A percentile compares a stretch with the other conserved stretches of the same genome.
Evolutionary conservation across 495 filamentous ascomycete species (phyloP).

Genomic region (Entonaema liquescens): DNA sequence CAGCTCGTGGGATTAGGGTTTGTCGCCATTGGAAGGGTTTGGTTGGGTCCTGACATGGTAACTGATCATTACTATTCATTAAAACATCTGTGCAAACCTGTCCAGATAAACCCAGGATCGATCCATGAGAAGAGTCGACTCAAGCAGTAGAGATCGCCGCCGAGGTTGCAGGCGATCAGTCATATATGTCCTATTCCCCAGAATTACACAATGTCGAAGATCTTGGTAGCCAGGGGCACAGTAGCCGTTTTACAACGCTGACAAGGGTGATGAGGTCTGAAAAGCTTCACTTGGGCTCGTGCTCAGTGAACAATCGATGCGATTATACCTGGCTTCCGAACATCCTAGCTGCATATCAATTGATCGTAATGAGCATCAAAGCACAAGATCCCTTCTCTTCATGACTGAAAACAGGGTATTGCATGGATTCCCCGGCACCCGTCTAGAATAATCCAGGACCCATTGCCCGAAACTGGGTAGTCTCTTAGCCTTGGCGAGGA

Average conservation of each 20-base stretch:
- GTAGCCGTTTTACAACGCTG: not conserved
- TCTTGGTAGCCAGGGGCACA: constrained; percentile 9
- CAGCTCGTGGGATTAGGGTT: constrained; percentile 35
- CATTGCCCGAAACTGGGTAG: not conserved
- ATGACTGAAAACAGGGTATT: not conserved
- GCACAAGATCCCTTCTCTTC: not conserved
- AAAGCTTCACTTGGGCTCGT: not conserved
- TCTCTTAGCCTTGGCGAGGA: not conserved
- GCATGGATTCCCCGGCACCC: not conserved
- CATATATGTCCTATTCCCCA: constrained; percentile 27
- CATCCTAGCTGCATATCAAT: not conserved
- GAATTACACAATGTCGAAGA: not conserved
- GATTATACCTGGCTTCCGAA: not conserved
- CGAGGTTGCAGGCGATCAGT: constrained; percentile 16
- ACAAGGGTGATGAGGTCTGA: not conserved
- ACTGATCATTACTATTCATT: constrained; percentile 21
- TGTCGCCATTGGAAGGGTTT: constrained; percentile 1
- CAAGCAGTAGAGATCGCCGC: constrained; percentile 35
- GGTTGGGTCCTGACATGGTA: constrained; percentile 20
- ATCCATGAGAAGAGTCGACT: constrained; percentile 17
- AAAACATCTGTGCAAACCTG: not conserved
- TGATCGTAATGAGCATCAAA: not conserved
- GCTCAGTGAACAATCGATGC: not conserved
- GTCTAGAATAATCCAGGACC: not conserved
- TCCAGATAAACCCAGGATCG: not conserved